Evolutionary conservation across 2,329 filamentous ascomycete species (phyloP), one percentile per base, ranked within the genome.

Genomic region (Graphilbum sp.): DNA sequence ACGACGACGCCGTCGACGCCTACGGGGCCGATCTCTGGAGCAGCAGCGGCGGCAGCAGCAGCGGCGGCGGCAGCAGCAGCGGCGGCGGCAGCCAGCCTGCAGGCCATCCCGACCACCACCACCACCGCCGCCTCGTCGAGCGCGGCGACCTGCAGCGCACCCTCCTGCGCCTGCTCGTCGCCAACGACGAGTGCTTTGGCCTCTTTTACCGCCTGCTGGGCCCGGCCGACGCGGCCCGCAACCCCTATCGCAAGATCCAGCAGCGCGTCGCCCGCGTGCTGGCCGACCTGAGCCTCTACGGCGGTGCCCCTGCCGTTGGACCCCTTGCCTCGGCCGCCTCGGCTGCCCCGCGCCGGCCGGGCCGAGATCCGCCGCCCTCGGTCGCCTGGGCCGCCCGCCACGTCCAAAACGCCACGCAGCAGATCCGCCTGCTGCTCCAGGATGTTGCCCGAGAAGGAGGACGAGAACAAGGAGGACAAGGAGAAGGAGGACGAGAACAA

Each of bases 171-270:
- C 68, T 73, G 53, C 56, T 73, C 15, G 54, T 72, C 18, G 58
- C 63, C 43, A 70, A 71, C 46, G 58, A 68, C 49, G 61, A 64
- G 31, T 64, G 73, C 52, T 69, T 72, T 48, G 55, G 65, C 37
- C 65, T 69, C 53, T 66, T 73, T 41, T 56, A 62, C 34, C 58
- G 60, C 15, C 54, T 60, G 9, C 58, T 65, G 38, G 53, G 54
- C n/a, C 56, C 66, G 3, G 51, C 55, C 34, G 64, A 66, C 40
- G 53, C 55, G 19, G 54, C 63, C 25, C 60, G 59, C 31, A 62
- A 67, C 43, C 57, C 57, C 4, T 70, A 70, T 41, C 58, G 61
- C 35, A 61, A 59, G 34, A 60, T 71, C 16, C 57, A 61, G 31
- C 62, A 64, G 43, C 62, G 66, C 9, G 58, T 64, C 11, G 57